phyloP scores from a whole-genome alignment of 805 yeast species.

The Teunomyces cretensis region DNA sequence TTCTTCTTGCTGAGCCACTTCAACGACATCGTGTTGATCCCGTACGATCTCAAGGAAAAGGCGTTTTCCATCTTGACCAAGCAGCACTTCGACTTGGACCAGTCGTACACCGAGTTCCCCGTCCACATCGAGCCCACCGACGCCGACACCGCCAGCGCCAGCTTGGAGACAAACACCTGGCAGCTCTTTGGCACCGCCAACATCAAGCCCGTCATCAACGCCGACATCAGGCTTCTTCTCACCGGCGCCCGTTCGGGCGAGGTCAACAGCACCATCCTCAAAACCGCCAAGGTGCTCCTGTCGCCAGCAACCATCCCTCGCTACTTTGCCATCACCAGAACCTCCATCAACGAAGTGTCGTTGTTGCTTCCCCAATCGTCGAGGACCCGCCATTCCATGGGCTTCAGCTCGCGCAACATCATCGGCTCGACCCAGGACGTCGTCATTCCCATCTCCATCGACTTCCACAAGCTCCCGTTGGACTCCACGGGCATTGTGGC shows the following conservation, averaged over 20 bases:
- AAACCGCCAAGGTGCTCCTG: slow-evolving; percentile 41
- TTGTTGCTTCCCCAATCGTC: slow-evolving; percentile 46
- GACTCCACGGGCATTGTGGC: slow-evolving; percentile 68
- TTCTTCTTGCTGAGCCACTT: slow-evolving; percentile 64
- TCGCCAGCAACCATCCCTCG: slow-evolving; percentile 29
- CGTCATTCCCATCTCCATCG: slow-evolving; percentile 56
- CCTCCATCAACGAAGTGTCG: slow-evolving; percentile 51
- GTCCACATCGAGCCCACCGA: background rate
- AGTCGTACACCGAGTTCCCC: background rate
- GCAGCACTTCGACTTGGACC: slow-evolving; percentile 45
- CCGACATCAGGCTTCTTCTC: slow-evolving; percentile 41
- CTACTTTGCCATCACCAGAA: slow-evolving; percentile 54
- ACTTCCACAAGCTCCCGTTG: slow-evolving; percentile 52
- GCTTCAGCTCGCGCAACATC: slow-evolving; percentile 41
- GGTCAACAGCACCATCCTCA: slow-evolving; percentile 38
- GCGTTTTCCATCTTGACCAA: slow-evolving; percentile 47
- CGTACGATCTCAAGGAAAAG: slow-evolving; percentile 40
- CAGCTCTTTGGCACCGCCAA: slow-evolving; percentile 31
- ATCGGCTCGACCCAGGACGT: slow-evolving; percentile 59
- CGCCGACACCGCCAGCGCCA: background rate
- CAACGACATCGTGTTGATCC: slow-evolving; percentile 63
- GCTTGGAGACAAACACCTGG: slow-evolving; percentile 36
- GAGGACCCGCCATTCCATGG: slow-evolving; percentile 33
- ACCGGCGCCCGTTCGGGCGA: slow-evolving; percentile 62
- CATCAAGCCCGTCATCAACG: slow-evolving; percentile 47